Base-by-base conservation (phyloP, 805 yeast species). In the Saturnispora ahearnii region DNA sequence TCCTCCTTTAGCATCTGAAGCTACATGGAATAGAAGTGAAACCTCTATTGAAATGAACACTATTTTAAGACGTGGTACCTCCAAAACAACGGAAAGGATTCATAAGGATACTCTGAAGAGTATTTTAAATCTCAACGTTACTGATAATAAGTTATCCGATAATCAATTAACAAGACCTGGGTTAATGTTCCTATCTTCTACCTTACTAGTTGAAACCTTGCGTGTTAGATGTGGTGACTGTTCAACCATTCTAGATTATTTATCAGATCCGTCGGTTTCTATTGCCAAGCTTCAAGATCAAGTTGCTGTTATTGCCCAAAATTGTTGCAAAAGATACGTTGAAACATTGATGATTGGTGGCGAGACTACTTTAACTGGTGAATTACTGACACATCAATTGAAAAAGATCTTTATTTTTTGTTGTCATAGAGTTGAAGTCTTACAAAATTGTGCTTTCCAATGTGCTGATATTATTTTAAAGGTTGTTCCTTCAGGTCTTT, bases 11-110 rank as follows among this genome's bases (percentile, higher is more conserved):
- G 95, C 95, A 0, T 82, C 93, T 2, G 95, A 86, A 58, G 70
- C 74, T 15, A 81, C 90, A 3, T 79, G 89, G 67, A 81, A 84
- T 61, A 81, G 89, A 60, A 83, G 91, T 11, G 99, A 93, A 62
- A 87, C 95, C 18, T 87, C 96, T 2, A 73, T 93, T 54, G 97
- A 93, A 59, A 75, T 93, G 71, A 93, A 93, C 62, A 84, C 96
- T 1, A 88, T 93, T 29, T 73, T 93, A 48, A 78, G 95, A 61
- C 76, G 98, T 53, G 96, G 96, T 12, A 82, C 96, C 0, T 86
- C 96, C 2, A 84, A 84, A 58, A 81, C 79, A 51, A 86, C 86
- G 53, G 81, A 85, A 44, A 85, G 81, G 63, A 79, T 82, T 52
- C 96, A 89, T 62, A 81, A 80, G 50, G 82, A 76, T 47, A 74